A percentile compares a stretch with the other conserved stretches of the same genome.
Evolutionary conservation across 2,329 filamentous ascomycete species (phyloP).

Genomic region (Alternaria tenuissima): DNA sequence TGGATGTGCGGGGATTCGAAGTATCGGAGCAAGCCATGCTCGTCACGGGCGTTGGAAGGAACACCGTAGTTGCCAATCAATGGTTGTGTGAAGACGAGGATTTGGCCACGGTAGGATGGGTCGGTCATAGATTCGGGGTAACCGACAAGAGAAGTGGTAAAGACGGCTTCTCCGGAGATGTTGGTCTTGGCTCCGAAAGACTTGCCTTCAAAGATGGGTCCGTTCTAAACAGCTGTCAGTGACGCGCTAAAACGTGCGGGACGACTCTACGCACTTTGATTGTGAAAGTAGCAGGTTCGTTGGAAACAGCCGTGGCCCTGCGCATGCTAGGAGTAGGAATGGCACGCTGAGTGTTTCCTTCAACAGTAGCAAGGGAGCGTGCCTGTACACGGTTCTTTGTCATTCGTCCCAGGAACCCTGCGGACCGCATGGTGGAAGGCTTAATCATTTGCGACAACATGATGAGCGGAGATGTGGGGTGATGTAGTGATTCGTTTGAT

Average conservation of each 20-base stretch:
- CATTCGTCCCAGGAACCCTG: conserved; percentile 56
- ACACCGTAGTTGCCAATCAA: conserved; percentile 99
- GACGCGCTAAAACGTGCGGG: conserved; percentile 28
- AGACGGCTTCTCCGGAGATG: conserved; percentile 97
- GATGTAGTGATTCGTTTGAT: conserved; percentile 18
- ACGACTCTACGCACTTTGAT: conserved; percentile 73
- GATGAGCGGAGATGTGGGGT: conserved; percentile 44
- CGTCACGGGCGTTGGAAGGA: conserved; percentile 82
- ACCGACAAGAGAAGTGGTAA: conserved; percentile 96
- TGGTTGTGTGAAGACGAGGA: conserved; percentile 97
- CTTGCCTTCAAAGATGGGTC: conserved; percentile 93
- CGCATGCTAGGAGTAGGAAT: conserved; percentile 65
- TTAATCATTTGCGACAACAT: conserved; percentile 66
- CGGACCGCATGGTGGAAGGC: conserved; percentile 57
- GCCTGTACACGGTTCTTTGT: conserved; percentile 54
- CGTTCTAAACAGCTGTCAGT: conserved; percentile 68
- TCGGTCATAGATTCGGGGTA: conserved; percentile 89
- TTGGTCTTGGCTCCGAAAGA: conserved; percentile 97
- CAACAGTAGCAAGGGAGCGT: conserved; percentile 70
- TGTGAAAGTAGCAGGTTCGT: conserved; percentile 88
- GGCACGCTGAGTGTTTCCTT: conserved; percentile 73
- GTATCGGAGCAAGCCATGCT: conserved; percentile 92
- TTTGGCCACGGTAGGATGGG: conserved; percentile 81
- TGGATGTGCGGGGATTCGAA: conserved; percentile 99
- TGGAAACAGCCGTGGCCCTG: conserved; percentile 71